A percentile compares a stretch with the other conserved stretches of the same genome.
These are phyloP conservation scores for Cladosporium sp. DNA, from an alignment of 2,329 filamentous ascomycete species.

Conservation along the genomic window DNA sequence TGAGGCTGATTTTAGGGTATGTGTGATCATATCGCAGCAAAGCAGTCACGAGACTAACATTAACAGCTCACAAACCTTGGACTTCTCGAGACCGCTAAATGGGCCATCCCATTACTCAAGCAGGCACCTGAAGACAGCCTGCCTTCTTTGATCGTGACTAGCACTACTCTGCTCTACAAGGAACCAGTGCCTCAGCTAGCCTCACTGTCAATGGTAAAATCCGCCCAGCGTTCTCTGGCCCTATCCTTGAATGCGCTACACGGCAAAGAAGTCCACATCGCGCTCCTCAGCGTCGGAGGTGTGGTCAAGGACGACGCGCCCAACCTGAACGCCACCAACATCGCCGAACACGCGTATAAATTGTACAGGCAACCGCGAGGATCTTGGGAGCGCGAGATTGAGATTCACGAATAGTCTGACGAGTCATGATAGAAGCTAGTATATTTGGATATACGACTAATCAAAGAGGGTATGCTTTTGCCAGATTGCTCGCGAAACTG, in stretches of 20 bases:
- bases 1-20: slow-evolving; percentile 52
- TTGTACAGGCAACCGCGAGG: slow-evolving; percentile 45
- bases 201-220: slow-evolving; percentile 53
- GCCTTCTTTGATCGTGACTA: slow-evolving; percentile 53
- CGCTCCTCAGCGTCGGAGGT: slow-evolving; percentile 50
- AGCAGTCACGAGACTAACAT: background rate
- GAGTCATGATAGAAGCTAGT: slow-evolving; percentile 3
- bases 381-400: slow-evolving; percentile 42
- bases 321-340: slow-evolving; percentile 47
- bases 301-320: slow-evolving; percentile 43
- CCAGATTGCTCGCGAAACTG: slow-evolving; percentile 51
- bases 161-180: slow-evolving; percentile 47
- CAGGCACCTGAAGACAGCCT: slow-evolving; percentile 38
- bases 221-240: slow-evolving; percentile 53
- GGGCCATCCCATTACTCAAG: slow-evolving; percentile 47
- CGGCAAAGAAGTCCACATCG: slow-evolving; percentile 48
- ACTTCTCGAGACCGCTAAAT: slow-evolving; percentile 50
- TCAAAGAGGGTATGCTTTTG: slow-evolving; percentile 22
- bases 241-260: slow-evolving; percentile 47
- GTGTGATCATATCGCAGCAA: background rate
- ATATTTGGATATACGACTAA: background rate
- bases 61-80: slow-evolving; percentile 48
- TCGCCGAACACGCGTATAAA: slow-evolving; percentile 47
- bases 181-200: slow-evolving; percentile 51
- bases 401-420: slow-evolving; percentile 34